A percentile compares a stretch with the other conserved stretches of the same genome.
These are phyloP conservation scores for Aureobasidium sp. DNA, from an alignment of 2,329 filamentous ascomycete species.

Conservation along the genomic window DNA sequence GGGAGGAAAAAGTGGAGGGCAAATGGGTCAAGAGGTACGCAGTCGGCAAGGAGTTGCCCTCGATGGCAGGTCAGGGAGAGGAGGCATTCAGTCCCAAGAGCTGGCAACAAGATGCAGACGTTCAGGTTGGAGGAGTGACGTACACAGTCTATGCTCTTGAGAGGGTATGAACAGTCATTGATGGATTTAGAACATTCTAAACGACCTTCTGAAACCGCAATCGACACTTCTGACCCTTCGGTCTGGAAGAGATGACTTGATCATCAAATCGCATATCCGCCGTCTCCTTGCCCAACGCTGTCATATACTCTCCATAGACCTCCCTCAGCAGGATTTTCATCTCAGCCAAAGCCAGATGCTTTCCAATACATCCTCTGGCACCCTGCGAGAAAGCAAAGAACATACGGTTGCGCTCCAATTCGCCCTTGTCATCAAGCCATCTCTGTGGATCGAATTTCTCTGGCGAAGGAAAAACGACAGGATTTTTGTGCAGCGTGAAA, in stretches of 20 bases:
- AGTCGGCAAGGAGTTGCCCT: background rate
- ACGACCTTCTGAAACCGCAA: constrained; percentile 11
- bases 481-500: constrained; percentile 42
- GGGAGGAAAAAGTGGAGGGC: background rate
- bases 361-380: constrained; percentile 16
- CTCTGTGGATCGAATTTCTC: constrained; percentile 41
- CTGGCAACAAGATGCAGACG: constrained; percentile 1
- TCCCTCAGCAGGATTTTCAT: constrained; percentile 17
- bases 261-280: constrained; percentile 16
- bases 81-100: background rate
- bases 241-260: constrained; percentile 16
- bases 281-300: constrained; percentile 2
- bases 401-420: constrained; percentile 36
- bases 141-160: constrained; percentile 9
- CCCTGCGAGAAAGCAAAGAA: constrained; percentile 18
- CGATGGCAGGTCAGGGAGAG: background rate
- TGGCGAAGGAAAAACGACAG: constrained; percentile 37
- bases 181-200: background rate
- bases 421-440: constrained; percentile 34
- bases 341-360: constrained; percentile 17
- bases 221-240: constrained; percentile 15
- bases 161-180: background rate
- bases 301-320: constrained; percentile 14
- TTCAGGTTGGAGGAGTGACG: background rate
- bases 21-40: constrained; percentile 1